phyloP scores from a whole-genome alignment of 2,329 filamentous ascomycete genomes.

The Orbilia blumenaviensis region DNA sequence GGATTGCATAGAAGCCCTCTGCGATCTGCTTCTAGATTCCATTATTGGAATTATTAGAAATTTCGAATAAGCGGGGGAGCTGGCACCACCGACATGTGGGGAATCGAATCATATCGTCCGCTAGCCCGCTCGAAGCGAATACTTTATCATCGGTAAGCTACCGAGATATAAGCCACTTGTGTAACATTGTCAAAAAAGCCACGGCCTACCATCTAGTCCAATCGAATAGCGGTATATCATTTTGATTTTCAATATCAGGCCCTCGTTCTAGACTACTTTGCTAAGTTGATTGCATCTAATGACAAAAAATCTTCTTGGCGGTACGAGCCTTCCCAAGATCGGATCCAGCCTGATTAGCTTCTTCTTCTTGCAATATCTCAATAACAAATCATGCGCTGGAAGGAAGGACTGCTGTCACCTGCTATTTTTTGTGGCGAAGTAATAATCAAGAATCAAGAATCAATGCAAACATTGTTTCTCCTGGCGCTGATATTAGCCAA shows the following conservation, averaged over 20 bases:
- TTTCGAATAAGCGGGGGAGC: neutral
- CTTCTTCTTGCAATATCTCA: too few relatives aligned
- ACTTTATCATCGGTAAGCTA: neutral
- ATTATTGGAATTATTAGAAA: neutral
- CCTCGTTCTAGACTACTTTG: neutral
- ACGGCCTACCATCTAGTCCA: neutral
- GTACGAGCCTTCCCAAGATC: neutral
- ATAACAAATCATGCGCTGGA: neutral
- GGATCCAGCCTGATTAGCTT: neutral
- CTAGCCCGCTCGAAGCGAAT: neutral
- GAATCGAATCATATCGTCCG: neutral
- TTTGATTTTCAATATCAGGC: neutral
- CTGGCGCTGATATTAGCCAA: conserved; percentile 15
- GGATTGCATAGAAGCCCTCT: neutral
- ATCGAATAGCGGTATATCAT: neutral
- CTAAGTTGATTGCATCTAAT: neutral
- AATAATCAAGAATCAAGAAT: too few relatives aligned
- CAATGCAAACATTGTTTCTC: conserved; percentile 30
- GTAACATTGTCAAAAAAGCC: neutral
- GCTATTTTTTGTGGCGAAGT: neutral
- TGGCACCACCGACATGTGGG: neutral
- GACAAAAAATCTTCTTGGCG: neutral
- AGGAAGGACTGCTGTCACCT: neutral
- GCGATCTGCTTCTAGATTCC: neutral
- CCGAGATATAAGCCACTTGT: conserved; percentile 6